Conservation (phyloP, 352 stramenopile species). For the Thraustochytrium sp. region DNA sequence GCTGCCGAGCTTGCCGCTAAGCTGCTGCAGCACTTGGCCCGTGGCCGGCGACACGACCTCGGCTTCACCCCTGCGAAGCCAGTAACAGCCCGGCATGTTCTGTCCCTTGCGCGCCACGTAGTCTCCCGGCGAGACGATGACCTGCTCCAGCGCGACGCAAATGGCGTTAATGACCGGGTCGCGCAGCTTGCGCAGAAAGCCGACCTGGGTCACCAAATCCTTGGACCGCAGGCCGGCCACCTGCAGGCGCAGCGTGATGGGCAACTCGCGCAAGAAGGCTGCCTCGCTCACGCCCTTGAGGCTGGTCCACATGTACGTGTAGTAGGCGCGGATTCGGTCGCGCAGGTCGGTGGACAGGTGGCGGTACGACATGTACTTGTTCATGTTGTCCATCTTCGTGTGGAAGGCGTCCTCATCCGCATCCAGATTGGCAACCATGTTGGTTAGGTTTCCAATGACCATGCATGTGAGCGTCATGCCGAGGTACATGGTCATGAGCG, state of each 20-base stretch:
- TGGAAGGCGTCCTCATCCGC: conserved; percentile 41
- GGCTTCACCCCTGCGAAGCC: conserved; percentile 32
- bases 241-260: conserved; percentile 33
- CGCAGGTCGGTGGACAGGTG: conserved; percentile 22
- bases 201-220: conserved; percentile 36
- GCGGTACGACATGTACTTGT: conserved; percentile 46
- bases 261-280: conserved; percentile 21
- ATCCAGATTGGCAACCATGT: conserved; percentile 46
- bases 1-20: background rate
- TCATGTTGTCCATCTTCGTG: conserved; percentile 44
- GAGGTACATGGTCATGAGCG: conserved; percentile 40
- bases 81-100: conserved; percentile 40
- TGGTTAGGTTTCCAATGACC: conserved; percentile 45
- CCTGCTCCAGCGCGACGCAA: conserved; percentile 43
- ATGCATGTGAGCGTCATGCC: conserved; percentile 37
- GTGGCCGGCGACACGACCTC: background rate
- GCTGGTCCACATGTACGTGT: conserved; percentile 45
- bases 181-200: conserved; percentile 28
- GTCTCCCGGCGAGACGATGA: conserved; percentile 42
- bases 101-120: background rate
- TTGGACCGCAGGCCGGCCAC: conserved; percentile 42
- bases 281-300: conserved; percentile 41
- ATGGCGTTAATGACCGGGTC: conserved; percentile 44
- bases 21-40: conserved; percentile 9
- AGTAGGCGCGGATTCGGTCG: conserved; percentile 43